phyloP scores from a whole-genome alignment of 768 basidiomycete genomes.

The Mycena capillaripes region DNA sequence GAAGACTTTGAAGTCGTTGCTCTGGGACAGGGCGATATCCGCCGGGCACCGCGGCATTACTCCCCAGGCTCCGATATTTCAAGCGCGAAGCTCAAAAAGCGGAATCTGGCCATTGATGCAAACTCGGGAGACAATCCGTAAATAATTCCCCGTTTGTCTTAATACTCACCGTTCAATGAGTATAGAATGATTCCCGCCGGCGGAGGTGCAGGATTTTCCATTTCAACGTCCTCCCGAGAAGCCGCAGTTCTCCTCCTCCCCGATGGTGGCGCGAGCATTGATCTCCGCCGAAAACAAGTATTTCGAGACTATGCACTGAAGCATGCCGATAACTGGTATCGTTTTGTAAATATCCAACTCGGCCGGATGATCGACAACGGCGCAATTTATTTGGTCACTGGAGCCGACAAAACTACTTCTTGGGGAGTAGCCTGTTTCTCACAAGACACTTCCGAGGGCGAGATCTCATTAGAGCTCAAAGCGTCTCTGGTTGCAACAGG shows the following conservation, averaged over 20 bases:
- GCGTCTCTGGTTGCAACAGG: neutral
- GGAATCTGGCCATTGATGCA: neutral
- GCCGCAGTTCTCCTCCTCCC: conserved; percentile 3
- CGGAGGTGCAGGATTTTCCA: neutral
- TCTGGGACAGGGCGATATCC: neutral
- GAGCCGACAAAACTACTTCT: neutral
- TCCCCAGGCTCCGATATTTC: neutral
- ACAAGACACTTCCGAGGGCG: conserved; percentile 6
- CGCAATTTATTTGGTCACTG: neutral
- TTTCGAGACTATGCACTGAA: conserved; percentile 5
- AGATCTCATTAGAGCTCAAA: conserved; percentile 4
- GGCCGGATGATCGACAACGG: conserved; percentile 1
- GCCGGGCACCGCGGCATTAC: neutral
- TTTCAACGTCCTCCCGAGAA: neutral
- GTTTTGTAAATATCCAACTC: neutral
- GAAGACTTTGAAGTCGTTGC: conserved; percentile 32
- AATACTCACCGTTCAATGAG: neutral
- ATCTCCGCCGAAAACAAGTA: conserved; percentile 5
- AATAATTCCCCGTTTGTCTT: neutral
- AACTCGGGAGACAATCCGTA: neutral
- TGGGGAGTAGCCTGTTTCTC: conserved; percentile 13
- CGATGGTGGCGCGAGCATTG: neutral
- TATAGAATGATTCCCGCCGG: neutral
- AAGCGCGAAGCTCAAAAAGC: conserved; percentile 5
- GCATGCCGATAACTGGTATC: neutral